Evolutionary conservation across 2,329 filamentous ascomycete genomes (phyloP).

Genomic region (Zymoseptoria tritici): DNA sequence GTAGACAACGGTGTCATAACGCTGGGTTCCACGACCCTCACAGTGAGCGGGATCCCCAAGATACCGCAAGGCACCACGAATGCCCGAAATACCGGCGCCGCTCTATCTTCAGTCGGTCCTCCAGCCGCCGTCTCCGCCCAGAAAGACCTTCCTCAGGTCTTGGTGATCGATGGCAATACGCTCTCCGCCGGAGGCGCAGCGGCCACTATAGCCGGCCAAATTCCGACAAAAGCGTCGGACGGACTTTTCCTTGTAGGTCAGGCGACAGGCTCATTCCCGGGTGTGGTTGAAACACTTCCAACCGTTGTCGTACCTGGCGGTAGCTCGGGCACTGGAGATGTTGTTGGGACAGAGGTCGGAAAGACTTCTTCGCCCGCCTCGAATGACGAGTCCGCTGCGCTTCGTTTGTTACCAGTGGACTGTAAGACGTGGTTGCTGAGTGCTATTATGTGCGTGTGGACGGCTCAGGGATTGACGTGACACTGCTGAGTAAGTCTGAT

Average conservation of each 20-base stretch:
- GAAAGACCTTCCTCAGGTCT: not conserved
- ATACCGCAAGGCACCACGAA: not conserved
- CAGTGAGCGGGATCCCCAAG: not conserved
- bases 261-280: not conserved
- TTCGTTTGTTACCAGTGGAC: not conserved
- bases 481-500: too few species aligned
- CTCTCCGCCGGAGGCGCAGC: not conserved
- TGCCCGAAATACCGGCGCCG: not conserved
- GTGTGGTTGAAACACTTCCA: not conserved
- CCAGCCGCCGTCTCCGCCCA: not conserved
- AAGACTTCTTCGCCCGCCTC: not conserved
- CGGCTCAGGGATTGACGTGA: too few species aligned
- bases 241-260: constrained; percentile 1
- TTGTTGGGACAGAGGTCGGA: not conserved
- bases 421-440: not conserved
- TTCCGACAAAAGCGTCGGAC: not conserved
- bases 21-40: not conserved
- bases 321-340: not conserved
- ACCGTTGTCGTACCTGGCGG: not conserved
- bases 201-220: not conserved
- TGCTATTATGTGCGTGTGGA: not conserved
- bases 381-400: not conserved
- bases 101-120: not conserved
- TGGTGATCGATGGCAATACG: not conserved
- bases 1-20: not conserved